These are phyloP conservation scores for Arachnomyces sp. DNA, from an alignment of 2,329 filamentous ascomycete genomes.

Conservation along the genomic window DNA sequence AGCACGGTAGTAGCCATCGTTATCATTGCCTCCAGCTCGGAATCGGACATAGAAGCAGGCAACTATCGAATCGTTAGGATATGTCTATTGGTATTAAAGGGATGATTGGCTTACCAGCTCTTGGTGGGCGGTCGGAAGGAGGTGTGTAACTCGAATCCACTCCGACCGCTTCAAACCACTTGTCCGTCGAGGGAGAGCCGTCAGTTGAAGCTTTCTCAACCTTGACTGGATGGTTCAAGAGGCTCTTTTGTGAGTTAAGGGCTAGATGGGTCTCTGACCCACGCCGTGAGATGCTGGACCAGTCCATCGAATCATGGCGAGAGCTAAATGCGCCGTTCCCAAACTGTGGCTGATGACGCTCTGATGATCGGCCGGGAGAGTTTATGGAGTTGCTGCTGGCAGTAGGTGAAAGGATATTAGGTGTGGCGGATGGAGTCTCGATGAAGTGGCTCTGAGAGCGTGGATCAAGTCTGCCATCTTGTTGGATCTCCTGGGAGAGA, in stretches of 20 bases:
- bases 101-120: constrained; percentile 44
- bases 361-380: constrained; percentile 23
- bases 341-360: constrained; percentile 11
- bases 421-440: constrained; percentile 25
- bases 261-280: constrained; percentile 9
- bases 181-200: constrained; percentile 45
- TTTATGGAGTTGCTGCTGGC: constrained; percentile 32
- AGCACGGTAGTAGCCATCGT: constrained; percentile 65
- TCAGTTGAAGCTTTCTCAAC: constrained; percentile 20
- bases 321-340: constrained; percentile 17
- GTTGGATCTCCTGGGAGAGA: constrained; percentile 22
- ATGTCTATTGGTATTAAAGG: constrained; percentile 1
- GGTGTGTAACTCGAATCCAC: constrained; percentile 82
- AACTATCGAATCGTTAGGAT: constrained; percentile 43
- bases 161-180: constrained; percentile 84
- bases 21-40: constrained; percentile 40
- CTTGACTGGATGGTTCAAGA: constrained; percentile 22
- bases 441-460: constrained; percentile 19
- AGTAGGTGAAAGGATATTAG: constrained; percentile 30
- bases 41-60: constrained; percentile 80
- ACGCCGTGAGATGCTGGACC: constrained; percentile 17
- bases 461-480: constrained; percentile 22
- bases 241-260: constrained; percentile 10
- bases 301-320: constrained; percentile 19
- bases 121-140: constrained; percentile 61